Conservation (phyloP, 177 flowering plant genomes). For the Vitis hybrid region DNA sequence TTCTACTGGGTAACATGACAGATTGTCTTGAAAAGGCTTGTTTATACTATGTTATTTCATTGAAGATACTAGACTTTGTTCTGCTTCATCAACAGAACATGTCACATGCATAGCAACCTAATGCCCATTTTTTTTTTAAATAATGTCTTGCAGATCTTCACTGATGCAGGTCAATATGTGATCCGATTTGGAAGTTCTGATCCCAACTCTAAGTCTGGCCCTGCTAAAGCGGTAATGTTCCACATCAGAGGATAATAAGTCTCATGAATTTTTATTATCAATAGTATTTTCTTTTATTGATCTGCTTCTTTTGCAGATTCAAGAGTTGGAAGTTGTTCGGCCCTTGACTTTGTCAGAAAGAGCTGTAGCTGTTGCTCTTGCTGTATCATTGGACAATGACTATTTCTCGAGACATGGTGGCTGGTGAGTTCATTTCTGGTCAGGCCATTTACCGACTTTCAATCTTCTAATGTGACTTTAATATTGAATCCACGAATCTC, state of each 20-base stretch:
- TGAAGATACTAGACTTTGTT: no score
- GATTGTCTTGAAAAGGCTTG: no score
- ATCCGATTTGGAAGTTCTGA: constrained; percentile 84
- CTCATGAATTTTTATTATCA: background rate
- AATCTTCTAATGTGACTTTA: no score
- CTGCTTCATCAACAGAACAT: no score
- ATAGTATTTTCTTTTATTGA: background rate
- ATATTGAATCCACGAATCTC: no score
- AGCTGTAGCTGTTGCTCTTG: constrained; percentile 90
- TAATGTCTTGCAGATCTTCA: constrained; percentile 59
- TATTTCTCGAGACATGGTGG: constrained; percentile 95
- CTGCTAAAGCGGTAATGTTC: constrained; percentile 43
- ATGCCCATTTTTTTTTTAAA: background rate
- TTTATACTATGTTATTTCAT: no score
- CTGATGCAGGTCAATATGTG: constrained; percentile 98
- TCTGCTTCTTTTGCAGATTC: constrained; percentile 41
- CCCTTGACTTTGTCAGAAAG: constrained; percentile 85
- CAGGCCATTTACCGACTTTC: no score
- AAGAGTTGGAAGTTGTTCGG: constrained; percentile 69
- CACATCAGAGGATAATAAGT: background rate
- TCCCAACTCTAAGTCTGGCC: constrained; percentile 40
- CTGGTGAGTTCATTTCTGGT: constrained; percentile 53
- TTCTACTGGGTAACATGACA: no score
- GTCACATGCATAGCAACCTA: background rate
- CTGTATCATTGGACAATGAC: constrained; percentile 91